Conservation (phyloP, 495 filamentous ascomycete genomes). For the Penicillium taxi region DNA sequence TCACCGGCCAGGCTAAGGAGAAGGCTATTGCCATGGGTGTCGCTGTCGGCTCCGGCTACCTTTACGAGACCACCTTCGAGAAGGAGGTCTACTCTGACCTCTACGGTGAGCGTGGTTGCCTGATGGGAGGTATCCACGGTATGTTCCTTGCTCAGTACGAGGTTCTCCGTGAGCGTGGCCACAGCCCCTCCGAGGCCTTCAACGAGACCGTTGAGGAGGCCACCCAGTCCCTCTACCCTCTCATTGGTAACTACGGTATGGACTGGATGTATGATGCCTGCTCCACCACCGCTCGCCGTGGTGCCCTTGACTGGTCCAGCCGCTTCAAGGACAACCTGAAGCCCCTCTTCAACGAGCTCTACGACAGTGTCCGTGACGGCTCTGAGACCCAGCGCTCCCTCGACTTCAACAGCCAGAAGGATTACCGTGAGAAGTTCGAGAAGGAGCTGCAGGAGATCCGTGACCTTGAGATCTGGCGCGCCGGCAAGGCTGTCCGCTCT, state of each 20-base stretch:
- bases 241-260: conserved; percentile 96
- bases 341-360: conserved; percentile 95
- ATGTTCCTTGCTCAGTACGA: conserved; percentile 99
- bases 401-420: conserved; percentile 87
- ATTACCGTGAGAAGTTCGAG: conserved; percentile 95
- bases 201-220: conserved; percentile 99
- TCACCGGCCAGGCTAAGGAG: conserved; percentile 96
- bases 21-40: conserved; percentile 96
- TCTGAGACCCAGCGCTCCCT: conserved; percentile 88
- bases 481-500: conserved; percentile 83
- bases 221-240: conserved; percentile 92
- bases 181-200: conserved; percentile 96
- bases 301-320: conserved; percentile 96
- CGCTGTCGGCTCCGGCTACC: conserved; percentile 91
- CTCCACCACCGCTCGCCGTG: conserved; percentile 95
- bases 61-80: conserved; percentile 99
- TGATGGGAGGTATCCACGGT: conserved; percentile 99
- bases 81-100: conserved; percentile 99
- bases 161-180: conserved; percentile 95
- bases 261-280: conserved; percentile 99
- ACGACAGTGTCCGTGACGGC: conserved; percentile 81
- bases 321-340: conserved; percentile 94
- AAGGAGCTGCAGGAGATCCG: conserved; percentile 95
- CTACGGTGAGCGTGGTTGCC: conserved; percentile 98
- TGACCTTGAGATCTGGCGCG: conserved; percentile 95